These are phyloP conservation scores for Rhododendron simsii DNA, from an alignment of 148 eudicot species.

Conservation along the genomic window DNA sequence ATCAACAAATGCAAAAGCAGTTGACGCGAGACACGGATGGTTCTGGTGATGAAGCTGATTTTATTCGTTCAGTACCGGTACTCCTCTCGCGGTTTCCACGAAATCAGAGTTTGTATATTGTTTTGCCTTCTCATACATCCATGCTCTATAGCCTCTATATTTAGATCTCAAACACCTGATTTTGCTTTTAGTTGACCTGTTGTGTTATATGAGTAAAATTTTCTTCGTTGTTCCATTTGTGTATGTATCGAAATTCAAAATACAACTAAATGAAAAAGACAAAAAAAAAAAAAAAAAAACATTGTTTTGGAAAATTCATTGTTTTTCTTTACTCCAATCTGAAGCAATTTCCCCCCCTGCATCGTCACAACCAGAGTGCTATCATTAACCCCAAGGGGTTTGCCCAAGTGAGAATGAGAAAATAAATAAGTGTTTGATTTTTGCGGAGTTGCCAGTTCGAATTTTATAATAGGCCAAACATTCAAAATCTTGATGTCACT, in stretches of 20 bases:
- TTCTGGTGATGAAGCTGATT: constrained; percentile 46
- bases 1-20: constrained; percentile 52
- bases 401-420: no score
- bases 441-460: no score
- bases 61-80: neutral
- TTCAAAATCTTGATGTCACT: no score
- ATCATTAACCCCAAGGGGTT: no score
- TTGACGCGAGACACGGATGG: constrained; percentile 50
- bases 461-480: no score
- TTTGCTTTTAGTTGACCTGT: neutral
- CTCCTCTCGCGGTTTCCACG: neutral
- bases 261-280: neutral
- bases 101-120: neutral
- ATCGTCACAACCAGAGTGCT: no score
- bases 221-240: neutral
- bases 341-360: neutral
- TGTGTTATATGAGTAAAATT: neutral
- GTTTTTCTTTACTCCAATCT: neutral
- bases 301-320: no score
- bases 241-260: neutral
- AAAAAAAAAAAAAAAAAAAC: no score
- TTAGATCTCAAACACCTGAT: neutral
- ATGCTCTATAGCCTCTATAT: neutral
- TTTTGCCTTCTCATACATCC: neutral
- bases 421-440: no score